phyloP scores from a whole-genome alignment of 257 asterid species.

The Haberlea rhodopensis region DNA sequence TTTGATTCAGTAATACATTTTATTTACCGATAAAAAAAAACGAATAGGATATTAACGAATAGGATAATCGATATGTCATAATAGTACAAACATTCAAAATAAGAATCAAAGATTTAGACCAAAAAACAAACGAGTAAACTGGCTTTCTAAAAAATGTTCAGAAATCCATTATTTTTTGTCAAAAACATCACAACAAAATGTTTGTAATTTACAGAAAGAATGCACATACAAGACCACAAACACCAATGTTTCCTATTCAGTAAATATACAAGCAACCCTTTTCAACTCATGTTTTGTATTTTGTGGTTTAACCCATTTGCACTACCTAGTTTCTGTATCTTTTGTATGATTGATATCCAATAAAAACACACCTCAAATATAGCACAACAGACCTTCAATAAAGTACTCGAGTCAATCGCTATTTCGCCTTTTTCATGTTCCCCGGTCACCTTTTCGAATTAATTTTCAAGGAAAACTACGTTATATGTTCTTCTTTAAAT shows the following conservation, averaged over 20 bases:
- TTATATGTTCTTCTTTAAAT: slow-evolving; percentile 70
- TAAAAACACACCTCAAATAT: slow-evolving; percentile 30
- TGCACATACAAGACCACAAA: slow-evolving; percentile 1
- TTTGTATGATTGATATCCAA: slow-evolving; percentile 18
- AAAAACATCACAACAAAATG: slow-evolving; percentile 8
- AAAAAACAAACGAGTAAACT: neutral
- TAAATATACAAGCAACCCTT: slow-evolving; percentile 37
- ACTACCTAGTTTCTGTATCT: slow-evolving; percentile 34
- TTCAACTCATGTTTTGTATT: slow-evolving; percentile 25
- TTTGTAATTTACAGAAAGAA: slow-evolving; percentile 9
- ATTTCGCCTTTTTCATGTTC: slow-evolving; percentile 13
- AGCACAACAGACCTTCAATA: slow-evolving; percentile 15
- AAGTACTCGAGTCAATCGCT: slow-evolving; percentile 15
- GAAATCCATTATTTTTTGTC: neutral
- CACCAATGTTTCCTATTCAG: slow-evolving; percentile 25
- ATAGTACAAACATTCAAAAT: no score
- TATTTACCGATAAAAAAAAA: no score
- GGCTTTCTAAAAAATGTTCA: slow-evolving; percentile 1
- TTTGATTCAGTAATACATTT: no score
- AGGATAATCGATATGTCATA: no score
- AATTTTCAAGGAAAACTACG: slow-evolving; percentile 27
- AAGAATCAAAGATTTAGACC: no score
- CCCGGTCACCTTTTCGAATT: slow-evolving; percentile 7
- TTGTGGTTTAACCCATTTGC: slow-evolving; percentile 22
- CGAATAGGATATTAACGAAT: no score